Evolutionary conservation across 805 yeast genomes (phyloP).

Genomic region (Komagataella pseudopastoris): DNA sequence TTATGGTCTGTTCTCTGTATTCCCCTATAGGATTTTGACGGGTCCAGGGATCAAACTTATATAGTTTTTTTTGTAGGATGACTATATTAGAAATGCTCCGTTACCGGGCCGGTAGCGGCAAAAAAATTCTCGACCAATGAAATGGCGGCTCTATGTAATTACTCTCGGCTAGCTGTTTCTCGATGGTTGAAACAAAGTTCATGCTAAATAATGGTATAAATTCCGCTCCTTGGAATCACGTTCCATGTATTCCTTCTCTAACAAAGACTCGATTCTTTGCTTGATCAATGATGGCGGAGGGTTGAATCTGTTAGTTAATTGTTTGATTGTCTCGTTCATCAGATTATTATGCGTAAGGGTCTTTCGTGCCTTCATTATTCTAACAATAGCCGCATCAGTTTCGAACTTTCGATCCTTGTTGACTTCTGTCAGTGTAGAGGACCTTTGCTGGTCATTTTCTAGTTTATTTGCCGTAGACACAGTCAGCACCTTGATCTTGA

Average conservation of each 20-base stretch:
- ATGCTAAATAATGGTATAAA: slow-evolving; percentile 59
- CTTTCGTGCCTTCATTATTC: slow-evolving; percentile 74
- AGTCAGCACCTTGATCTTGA: slow-evolving; percentile 63
- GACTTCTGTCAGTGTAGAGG: slow-evolving; percentile 40
- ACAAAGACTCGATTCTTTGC: slow-evolving; percentile 55
- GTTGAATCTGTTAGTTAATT: slow-evolving; percentile 47
- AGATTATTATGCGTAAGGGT: slow-evolving; percentile 48
- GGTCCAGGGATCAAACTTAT: background rate
- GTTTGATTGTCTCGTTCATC: slow-evolving; percentile 49
- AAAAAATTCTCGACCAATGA: background rate
- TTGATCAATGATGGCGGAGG: slow-evolving; percentile 60
- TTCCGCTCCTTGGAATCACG: slow-evolving; percentile 50
- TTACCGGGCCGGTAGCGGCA: background rate
- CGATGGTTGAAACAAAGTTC: slow-evolving; percentile 1
- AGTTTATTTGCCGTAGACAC: slow-evolving; percentile 30
- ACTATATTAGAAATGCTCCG: background rate
- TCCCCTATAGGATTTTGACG: background rate
- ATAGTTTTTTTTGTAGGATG: background rate
- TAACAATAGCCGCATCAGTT: slow-evolving; percentile 75
- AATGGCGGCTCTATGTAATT: background rate
- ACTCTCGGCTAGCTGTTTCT: background rate
- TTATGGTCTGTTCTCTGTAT: background rate
- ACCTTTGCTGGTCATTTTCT: slow-evolving; percentile 41
- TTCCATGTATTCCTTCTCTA: slow-evolving; percentile 72
- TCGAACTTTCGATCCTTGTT: slow-evolving; percentile 52